Evolutionary conservation across 768 basidiomycete species (phyloP).

Genomic region (Panaeolus papilionaceus): DNA sequence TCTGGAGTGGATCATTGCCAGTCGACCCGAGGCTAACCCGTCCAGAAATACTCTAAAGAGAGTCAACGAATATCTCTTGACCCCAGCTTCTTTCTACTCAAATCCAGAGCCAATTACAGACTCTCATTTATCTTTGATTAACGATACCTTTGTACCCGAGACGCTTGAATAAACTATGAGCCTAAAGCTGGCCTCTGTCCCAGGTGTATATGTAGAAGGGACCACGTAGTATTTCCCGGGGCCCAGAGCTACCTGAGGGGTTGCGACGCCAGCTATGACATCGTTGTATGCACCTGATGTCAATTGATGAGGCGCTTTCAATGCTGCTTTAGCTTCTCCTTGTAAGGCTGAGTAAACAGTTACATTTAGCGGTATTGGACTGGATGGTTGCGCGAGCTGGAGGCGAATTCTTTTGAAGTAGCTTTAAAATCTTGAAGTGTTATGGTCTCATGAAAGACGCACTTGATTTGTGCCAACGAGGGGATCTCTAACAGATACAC

Average conservation of each 20-base stretch:
- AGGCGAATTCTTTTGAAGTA: slow-evolving; percentile 64
- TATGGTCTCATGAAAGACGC: slow-evolving; percentile 26
- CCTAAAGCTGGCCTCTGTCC: slow-evolving; percentile 60
- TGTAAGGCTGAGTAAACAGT: slow-evolving; percentile 54
- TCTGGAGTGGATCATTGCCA: slow-evolving; percentile 87
- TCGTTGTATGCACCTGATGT: slow-evolving; percentile 88
- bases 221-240: slow-evolving; percentile 75
- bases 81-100: slow-evolving; percentile 22
- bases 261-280: slow-evolving; percentile 72
- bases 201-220: slow-evolving; percentile 75
- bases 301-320: slow-evolving; percentile 44
- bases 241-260: slow-evolving; percentile 53
- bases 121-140: background rate
- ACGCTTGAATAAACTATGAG: slow-evolving; percentile 64
- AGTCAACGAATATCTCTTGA: slow-evolving; percentile 42
- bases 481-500: slow-evolving; percentile 66
- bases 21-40: slow-evolving; percentile 80
- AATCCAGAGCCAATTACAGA: background rate
- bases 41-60: slow-evolving; percentile 72
- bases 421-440: background rate
- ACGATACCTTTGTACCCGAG: slow-evolving; percentile 30
- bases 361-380: slow-evolving; percentile 60
- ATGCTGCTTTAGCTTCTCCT: slow-evolving; percentile 24
- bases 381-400: slow-evolving; percentile 57
- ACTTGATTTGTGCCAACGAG: slow-evolving; percentile 64